Conservation (phyloP, 2,329 filamentous ascomycete species). For the Chrysoporthe austroafricana region DNA sequence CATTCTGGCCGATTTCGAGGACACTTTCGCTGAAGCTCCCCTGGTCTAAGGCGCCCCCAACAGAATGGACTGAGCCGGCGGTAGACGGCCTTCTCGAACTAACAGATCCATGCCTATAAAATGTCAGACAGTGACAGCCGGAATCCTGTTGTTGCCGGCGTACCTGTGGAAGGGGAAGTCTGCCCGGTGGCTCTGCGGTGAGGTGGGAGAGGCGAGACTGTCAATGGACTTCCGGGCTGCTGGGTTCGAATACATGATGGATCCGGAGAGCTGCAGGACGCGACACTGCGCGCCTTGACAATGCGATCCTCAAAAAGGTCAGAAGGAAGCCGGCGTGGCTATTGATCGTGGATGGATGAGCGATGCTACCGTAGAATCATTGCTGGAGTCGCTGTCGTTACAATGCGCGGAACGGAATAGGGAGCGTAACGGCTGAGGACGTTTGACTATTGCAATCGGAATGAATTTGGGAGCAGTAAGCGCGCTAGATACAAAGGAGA, state of each 20-base stretch:
- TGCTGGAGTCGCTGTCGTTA: conserved; percentile 38
- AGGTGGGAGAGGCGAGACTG: conserved; percentile 58
- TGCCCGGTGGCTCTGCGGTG: conserved; percentile 52
- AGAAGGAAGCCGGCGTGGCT: conserved; percentile 24
- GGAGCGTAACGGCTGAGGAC: conserved; percentile 6
- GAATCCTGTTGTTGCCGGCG: conserved; percentile 21
- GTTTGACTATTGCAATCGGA: conserved; percentile 1
- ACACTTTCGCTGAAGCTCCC: conserved; percentile 59
- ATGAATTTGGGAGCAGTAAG: conserved; percentile 10
- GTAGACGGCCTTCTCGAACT: conserved; percentile 72
- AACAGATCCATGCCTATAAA: conserved; percentile 27
- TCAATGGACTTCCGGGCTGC: conserved; percentile 68
- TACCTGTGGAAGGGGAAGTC: conserved; percentile 66
- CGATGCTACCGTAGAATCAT: conserved; percentile 55
- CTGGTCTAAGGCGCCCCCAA: conserved; percentile 79
- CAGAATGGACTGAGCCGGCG: conserved; percentile 84
- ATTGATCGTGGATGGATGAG: conserved; percentile 19
- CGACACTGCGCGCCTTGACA: conserved; percentile 14
- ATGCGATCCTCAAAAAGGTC: conserved; percentile 15
- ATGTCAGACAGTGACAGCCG: conserved; percentile 4
- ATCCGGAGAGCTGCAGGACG: conserved; percentile 9
- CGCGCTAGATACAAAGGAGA: conserved; percentile 7
- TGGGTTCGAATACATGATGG: conserved; percentile 62
- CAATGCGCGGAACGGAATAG: conserved; percentile 15
- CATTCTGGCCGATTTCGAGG: conserved; percentile 82